A percentile compares a stretch with the other conserved stretches of the same genome.
phyloP scores from a whole-genome alignment of 371 early-diverging fungal genomes.

The Paraphysoderma sedebokerense region DNA sequence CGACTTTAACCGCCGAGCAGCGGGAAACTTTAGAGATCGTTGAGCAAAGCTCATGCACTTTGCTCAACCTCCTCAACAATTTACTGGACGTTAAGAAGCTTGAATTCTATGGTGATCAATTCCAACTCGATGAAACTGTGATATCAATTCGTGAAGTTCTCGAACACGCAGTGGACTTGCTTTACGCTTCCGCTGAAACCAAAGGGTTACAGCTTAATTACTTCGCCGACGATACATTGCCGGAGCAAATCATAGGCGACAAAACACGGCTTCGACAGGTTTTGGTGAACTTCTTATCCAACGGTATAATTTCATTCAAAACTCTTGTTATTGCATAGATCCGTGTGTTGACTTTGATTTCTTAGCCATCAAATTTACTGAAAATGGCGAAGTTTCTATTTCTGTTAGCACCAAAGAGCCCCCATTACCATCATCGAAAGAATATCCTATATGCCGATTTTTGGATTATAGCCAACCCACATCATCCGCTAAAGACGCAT shows the following conservation, averaged over 20 bases:
- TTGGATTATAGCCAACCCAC: not conserved
- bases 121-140: too few species aligned
- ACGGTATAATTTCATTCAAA: too few species aligned
- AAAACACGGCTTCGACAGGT: slow-evolving; percentile 1
- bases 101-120: not conserved
- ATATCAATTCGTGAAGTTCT: not conserved
- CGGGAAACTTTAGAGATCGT: not conserved
- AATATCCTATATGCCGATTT: not conserved
- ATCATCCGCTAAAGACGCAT: not conserved
- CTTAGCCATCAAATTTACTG: slow-evolving; percentile 4
- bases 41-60: not conserved
- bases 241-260: slow-evolving; percentile 1
- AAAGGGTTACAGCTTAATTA: not conserved
- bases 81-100: not conserved
- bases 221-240: not conserved
- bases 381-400: not conserved
- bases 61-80: not conserved
- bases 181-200: not conserved
- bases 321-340: too few species aligned
- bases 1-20: not conserved
- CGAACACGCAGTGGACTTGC: not conserved
- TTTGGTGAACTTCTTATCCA: slow-evolving; percentile 1
- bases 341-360: too few species aligned
- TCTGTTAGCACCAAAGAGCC: not conserved
- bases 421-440: not conserved